Evolutionary conservation across 2,329 filamentous ascomycete species (phyloP).

Genomic region (Pseudogymnoascus sp.): DNA sequence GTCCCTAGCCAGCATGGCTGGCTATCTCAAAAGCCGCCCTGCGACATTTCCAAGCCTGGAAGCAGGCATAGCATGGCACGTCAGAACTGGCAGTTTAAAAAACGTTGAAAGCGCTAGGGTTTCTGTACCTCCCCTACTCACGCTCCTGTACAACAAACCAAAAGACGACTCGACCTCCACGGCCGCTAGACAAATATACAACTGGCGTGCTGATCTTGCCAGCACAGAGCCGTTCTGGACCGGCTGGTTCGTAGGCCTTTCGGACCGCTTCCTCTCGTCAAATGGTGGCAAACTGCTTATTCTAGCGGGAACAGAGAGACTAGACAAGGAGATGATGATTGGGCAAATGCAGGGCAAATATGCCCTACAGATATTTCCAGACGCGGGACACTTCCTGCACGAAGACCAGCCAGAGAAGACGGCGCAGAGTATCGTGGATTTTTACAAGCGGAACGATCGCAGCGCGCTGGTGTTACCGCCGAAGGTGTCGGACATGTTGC

Average conservation of each 20-base stretch:
- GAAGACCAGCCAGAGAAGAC: conserved; percentile 91
- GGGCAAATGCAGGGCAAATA: conserved; percentile 99
- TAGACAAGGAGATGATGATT: conserved; percentile 89
- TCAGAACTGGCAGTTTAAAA: conserved; percentile 77
- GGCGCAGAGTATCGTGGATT: conserved; percentile 77
- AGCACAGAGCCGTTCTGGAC: conserved; percentile 89
- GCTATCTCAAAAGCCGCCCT: conserved; percentile 77
- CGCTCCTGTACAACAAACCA: background rate
- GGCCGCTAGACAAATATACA: conserved; percentile 42
- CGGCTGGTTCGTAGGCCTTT: conserved; percentile 84
- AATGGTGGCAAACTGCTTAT: conserved; percentile 77
- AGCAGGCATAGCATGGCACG: conserved; percentile 88
- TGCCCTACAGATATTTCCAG: conserved; percentile 85
- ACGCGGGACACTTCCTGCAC: conserved; percentile 93
- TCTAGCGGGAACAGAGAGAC: conserved; percentile 78
- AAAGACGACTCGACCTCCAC: conserved; percentile 35
- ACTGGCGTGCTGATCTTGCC: conserved; percentile 78
- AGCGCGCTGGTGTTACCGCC: conserved; percentile 78
- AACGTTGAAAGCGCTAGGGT: conserved; percentile 76
- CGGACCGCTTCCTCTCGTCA: conserved; percentile 75
- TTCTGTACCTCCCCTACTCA: conserved; percentile 74
- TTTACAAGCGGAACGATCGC: conserved; percentile 85
- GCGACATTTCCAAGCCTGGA: conserved; percentile 67
- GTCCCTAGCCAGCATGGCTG: conserved; percentile 87
- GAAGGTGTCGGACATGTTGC: conserved; percentile 72